Conservation (phyloP, 108 stramenopile genomes). For the Nitzschia palea region DNA sequence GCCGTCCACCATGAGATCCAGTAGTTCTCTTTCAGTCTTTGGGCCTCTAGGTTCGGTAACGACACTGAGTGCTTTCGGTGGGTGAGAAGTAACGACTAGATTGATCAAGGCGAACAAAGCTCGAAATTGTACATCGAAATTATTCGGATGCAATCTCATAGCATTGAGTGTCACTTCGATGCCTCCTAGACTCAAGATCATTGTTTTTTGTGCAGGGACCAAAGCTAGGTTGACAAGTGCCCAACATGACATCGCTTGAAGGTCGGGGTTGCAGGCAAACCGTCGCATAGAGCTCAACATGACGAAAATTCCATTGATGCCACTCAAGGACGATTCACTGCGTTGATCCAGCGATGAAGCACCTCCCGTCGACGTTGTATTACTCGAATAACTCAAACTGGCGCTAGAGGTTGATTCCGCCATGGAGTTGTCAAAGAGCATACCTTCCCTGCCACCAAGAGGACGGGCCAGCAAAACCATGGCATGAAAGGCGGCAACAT, state of each 20-base stretch:
- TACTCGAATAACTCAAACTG: not conserved
- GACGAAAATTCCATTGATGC: conserved; percentile 79
- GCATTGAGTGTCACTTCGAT: conserved; percentile 80
- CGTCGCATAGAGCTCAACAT: conserved; percentile 88
- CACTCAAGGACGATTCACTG: not conserved
- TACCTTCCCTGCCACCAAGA: conserved; percentile 90
- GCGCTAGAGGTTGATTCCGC: conserved; percentile 39
- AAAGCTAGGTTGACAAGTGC: conserved; percentile 90
- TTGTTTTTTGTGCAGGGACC: conserved; percentile 81
- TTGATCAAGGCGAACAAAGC: conserved; percentile 94
- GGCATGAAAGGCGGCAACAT: conserved; percentile 88
- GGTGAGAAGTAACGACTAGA: conserved; percentile 62
- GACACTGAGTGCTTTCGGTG: not conserved
- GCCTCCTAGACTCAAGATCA: conserved; percentile 77
- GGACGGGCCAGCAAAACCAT: conserved; percentile 89
- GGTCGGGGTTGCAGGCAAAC: conserved; percentile 61
- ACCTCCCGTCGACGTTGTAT: not conserved
- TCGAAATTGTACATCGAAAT: conserved; percentile 89
- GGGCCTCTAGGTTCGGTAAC: conserved; percentile 51
- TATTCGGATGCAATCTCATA: conserved; percentile 83
- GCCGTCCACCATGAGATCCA: conserved; percentile 72
- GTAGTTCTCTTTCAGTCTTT: conserved; percentile 59
- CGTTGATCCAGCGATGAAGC: not conserved
- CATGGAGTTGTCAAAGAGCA: conserved; percentile 85
- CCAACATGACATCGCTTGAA: conserved; percentile 95